Conservation (phyloP, 1,284 basidiomycete genomes). For the Sanghuangporus baumii region DNA sequence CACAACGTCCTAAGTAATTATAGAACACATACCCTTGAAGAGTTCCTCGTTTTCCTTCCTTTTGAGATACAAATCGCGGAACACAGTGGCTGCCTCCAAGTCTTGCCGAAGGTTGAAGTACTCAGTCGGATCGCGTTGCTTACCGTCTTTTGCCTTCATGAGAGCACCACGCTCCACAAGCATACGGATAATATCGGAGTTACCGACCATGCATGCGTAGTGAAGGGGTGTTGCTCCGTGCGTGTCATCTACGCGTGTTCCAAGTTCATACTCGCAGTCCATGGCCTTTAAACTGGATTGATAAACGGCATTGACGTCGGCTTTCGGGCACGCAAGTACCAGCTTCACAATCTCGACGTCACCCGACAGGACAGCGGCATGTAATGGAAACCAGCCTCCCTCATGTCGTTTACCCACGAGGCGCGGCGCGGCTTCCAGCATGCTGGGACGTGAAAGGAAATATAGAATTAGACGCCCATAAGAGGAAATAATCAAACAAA, state of each 20-base stretch:
- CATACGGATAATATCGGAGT: background rate
- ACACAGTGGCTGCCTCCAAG: background rate
- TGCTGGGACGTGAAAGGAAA: background rate
- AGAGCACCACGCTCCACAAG: background rate
- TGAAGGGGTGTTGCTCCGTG: constrained; percentile 7
- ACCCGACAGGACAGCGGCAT: constrained; percentile 12
- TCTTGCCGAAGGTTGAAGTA: constrained; percentile 4
- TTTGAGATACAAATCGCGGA: background rate
- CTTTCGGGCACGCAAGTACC: background rate
- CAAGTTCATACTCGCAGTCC: background rate
- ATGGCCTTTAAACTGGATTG: background rate
- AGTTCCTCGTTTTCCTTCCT: background rate
- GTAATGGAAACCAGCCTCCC: constrained; percentile 4
- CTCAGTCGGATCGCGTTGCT: background rate
- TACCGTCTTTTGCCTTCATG: background rate
- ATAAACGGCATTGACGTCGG: background rate
- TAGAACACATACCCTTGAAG: background rate
- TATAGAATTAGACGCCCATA: background rate
- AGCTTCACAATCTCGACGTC: constrained; percentile 8
- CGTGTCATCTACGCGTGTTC: background rate
- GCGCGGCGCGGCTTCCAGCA: background rate
- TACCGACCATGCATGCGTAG: constrained; percentile 10
- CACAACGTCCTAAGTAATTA: background rate
- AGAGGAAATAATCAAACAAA: background rate
- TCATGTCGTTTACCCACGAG: background rate